Conservation (phyloP, 768 basidiomycete species). For the Paxillus involutus region DNA sequence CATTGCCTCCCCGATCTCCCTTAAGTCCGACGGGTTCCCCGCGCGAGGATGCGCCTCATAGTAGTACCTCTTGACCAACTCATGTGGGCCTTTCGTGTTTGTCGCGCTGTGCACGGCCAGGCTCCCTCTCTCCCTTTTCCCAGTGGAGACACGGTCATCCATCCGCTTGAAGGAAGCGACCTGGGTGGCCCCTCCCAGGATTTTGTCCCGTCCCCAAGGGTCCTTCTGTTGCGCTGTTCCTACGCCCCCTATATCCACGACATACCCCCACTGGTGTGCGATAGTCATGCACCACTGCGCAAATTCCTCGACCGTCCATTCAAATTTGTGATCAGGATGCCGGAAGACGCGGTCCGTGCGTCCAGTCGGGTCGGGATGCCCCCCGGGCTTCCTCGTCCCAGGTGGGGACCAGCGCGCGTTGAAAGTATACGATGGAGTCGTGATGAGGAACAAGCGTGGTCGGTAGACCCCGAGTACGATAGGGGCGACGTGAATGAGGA, state of each 20-base stretch:
- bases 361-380: constrained; percentile 71
- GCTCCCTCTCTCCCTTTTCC: constrained; percentile 24
- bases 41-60: constrained; percentile 53
- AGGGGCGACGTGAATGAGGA: constrained; percentile 65
- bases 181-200: constrained; percentile 64
- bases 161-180: constrained; percentile 61
- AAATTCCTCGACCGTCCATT: constrained; percentile 84
- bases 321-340: constrained; percentile 85
- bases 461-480: constrained; percentile 76
- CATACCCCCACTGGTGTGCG: constrained; percentile 73
- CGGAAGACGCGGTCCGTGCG: constrained; percentile 76
- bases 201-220: constrained; percentile 68
- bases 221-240: constrained; percentile 62
- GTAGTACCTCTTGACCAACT: constrained; percentile 45
- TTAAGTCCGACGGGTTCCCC: constrained; percentile 38
- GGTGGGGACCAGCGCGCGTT: constrained; percentile 73
- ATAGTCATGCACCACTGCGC: constrained; percentile 52
- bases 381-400: constrained; percentile 41
- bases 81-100: constrained; percentile 36
- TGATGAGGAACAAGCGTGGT: constrained; percentile 71
- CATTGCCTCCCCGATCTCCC: constrained; percentile 50
- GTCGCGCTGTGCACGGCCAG: constrained; percentile 5
- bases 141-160: constrained; percentile 35
- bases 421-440: constrained; percentile 85
- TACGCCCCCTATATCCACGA: constrained; percentile 56